phyloP scores from a whole-genome alignment of 2,329 filamentous ascomycete genomes.

The Stylonectria norvegica region DNA sequence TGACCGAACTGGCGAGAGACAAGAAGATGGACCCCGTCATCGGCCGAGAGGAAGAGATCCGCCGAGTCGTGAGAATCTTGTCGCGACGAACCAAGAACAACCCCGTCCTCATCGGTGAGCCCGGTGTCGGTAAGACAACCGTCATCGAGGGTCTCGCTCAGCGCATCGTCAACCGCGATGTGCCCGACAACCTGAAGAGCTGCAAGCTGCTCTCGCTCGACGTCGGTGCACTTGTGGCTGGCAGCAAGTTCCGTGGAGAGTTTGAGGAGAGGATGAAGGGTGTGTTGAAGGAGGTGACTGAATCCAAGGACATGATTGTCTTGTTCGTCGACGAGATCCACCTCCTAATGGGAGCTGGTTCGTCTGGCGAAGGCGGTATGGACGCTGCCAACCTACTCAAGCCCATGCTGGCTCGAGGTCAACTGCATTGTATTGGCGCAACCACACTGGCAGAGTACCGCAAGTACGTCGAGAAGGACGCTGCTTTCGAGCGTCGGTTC shows the following conservation, averaged over 20 bases:
- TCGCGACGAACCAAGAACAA: conserved; percentile 98
- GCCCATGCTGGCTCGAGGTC: conserved; percentile 94
- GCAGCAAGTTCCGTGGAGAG: conserved; percentile 97
- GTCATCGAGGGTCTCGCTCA: conserved; percentile 94
- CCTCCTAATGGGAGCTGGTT: conserved; percentile 93
- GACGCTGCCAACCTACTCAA: conserved; percentile 97
- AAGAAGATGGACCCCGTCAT: conserved; percentile 98
- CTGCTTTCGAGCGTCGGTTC: conserved; percentile 96
- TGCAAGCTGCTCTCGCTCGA: conserved; percentile 95
- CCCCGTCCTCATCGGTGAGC: conserved; percentile 94
- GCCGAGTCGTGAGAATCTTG: conserved; percentile 85
- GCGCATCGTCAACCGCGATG: conserved; percentile 93
- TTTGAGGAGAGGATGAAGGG: conserved; percentile 99
- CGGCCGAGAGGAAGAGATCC: conserved; percentile 91
- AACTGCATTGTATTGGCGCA: conserved; percentile 96
- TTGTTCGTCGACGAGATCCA: conserved; percentile 99
- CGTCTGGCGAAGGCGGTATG: conserved; percentile 95
- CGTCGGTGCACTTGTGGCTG: conserved; percentile 90
- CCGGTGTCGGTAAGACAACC: conserved; percentile 97
- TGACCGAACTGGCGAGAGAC: conserved; percentile 93
- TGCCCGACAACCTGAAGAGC: conserved; percentile 89
- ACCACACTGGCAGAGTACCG: conserved; percentile 94
- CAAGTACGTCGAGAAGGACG: conserved; percentile 99
- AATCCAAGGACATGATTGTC: conserved; percentile 94
- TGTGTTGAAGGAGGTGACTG: conserved; percentile 92